Base-by-base conservation (phyloP, 2,329 filamentous ascomycete species). In the Stagonosporopsis tanaceti region DNA sequence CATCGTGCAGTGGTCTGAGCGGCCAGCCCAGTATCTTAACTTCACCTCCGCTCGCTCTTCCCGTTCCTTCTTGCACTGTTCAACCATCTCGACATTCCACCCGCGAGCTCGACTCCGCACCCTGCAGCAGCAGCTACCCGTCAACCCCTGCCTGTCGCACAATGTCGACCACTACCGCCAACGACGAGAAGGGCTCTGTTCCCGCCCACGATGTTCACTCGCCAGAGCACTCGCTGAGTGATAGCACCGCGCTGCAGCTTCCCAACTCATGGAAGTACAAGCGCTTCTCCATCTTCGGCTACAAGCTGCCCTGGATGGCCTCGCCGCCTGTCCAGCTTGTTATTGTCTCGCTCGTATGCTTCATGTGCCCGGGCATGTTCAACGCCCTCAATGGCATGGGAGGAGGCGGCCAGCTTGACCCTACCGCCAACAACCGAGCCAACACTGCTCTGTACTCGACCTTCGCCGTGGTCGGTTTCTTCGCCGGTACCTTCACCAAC, bases 401-500 rank as follows among this genome's bases (percentile, higher is more conserved):
- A 45, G 81, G 81, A 25, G 81, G 78, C 46, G 81, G 81, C 45
- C 79, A 81, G 71, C 66, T 81, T 46, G 77, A 80, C 57, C 63
- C 75, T 6, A 82, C 79, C 24, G 87, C 84, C 54, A 82, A 85
- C 66, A 89, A 89, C 73, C 84, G 89, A 66, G 86, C 89, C 68
- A 89, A 86, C 73, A 87, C 86, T 4, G 89, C 89, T 22, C 78
- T 93, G 47, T 91, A 92, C 79, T 87, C 86, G 61, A 89, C 88
- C 34, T 92, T 92, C 72, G 85, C 85, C 55, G 83, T 87, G 2
- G 80, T 87, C 12, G 85, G 85, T 15, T 87, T 88, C 79, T 85
- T 87, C 61, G 85, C 85, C 44, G 86, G 86, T 53, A 93, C 89
- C 50, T 85, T 93, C 69, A 88, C 89, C 78, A 95, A 95, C 79